phyloP scores from a whole-genome alignment of 2,329 filamentous ascomycete species.

The Ceratocystis harringtonii region DNA sequence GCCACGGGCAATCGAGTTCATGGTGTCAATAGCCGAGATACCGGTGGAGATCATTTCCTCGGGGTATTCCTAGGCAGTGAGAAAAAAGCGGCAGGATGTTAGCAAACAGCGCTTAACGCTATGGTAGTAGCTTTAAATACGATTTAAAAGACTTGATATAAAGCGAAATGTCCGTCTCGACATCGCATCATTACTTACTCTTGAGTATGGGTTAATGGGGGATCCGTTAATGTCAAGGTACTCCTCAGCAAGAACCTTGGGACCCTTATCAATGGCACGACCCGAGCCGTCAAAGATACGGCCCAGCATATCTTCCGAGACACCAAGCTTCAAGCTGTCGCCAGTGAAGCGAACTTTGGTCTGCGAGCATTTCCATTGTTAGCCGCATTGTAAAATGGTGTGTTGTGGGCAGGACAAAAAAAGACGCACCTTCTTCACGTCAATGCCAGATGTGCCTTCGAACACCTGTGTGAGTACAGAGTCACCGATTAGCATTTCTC shows the following conservation, averaged over 20 bases:
- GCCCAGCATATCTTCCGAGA: slow-evolving; percentile 98
- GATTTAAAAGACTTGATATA: background rate
- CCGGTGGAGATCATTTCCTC: slow-evolving; percentile 99
- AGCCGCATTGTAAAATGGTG: slow-evolving; percentile 18
- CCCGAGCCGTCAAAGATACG: slow-evolving; percentile 98
- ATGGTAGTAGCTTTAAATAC: background rate
- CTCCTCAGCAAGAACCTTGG: slow-evolving; percentile 93
- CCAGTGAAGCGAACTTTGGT: slow-evolving; percentile 96
- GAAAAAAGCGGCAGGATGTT: background rate
- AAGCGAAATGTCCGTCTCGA: background rate
- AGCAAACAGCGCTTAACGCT: background rate
- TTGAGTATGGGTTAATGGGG: slow-evolving; percentile 95
- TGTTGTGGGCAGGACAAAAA: background rate
- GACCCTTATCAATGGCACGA: slow-evolving; percentile 95
- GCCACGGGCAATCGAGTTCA: slow-evolving; percentile 94
- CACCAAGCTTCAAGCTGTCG: slow-evolving; percentile 92
- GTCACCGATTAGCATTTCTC: background rate
- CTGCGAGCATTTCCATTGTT: slow-evolving; percentile 31
- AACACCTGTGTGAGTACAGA: slow-evolving; percentile 54
- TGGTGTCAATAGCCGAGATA: slow-evolving; percentile 97
- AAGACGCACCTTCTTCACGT: slow-evolving; percentile 81
- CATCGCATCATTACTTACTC: slow-evolving; percentile 41
- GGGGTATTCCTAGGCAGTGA: slow-evolving; percentile 60
- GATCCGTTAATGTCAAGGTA: slow-evolving; percentile 98
- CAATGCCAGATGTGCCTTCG: slow-evolving; percentile 90